Evolutionary conservation across 129 eudicot genomes (phyloP).

Genomic region (Mikania micrantha): DNA sequence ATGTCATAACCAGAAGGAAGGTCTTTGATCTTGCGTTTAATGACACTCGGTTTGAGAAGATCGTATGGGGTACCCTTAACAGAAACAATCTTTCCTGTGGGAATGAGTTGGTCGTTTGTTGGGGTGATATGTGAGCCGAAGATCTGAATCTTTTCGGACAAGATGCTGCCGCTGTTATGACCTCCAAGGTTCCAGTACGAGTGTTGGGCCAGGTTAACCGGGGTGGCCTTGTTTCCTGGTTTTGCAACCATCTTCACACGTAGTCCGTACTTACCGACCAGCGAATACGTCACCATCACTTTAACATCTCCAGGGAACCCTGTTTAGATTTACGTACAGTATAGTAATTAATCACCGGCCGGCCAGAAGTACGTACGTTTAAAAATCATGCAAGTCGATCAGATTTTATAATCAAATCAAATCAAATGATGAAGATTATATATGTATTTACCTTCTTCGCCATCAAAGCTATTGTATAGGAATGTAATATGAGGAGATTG

Average conservation of each 20-base stretch:
- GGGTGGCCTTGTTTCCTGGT: constrained; percentile 78
- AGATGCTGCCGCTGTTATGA: constrained; percentile 58
- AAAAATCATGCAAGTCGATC: no score
- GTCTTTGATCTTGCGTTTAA: constrained; percentile 46
- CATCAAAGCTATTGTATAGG: constrained; percentile 33
- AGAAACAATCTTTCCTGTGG: constrained; percentile 51
- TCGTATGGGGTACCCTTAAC: constrained; percentile 76
- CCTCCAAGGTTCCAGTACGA: constrained; percentile 92
- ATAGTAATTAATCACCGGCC: no score
- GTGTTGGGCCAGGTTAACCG: constrained; percentile 83
- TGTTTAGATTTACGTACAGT: constrained; percentile 13
- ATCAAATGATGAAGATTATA: no score
- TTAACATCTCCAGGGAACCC: constrained; percentile 82
- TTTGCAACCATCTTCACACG: constrained; percentile 56
- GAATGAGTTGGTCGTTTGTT: constrained; percentile 50
- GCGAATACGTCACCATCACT: constrained; percentile 51
- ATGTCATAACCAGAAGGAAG: constrained; percentile 67
- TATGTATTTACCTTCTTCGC: constrained; percentile 48
- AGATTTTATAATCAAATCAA: no score
- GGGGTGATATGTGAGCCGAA: constrained; percentile 64
- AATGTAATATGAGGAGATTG: constrained; percentile 25
- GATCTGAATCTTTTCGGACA: constrained; percentile 51
- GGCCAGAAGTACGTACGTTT: no score
- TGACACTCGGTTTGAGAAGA: constrained; percentile 47
- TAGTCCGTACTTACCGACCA: constrained; percentile 43